Conservation (phyloP, 352 stramenopile genomes). For the Phytopythium montanum region DNA sequence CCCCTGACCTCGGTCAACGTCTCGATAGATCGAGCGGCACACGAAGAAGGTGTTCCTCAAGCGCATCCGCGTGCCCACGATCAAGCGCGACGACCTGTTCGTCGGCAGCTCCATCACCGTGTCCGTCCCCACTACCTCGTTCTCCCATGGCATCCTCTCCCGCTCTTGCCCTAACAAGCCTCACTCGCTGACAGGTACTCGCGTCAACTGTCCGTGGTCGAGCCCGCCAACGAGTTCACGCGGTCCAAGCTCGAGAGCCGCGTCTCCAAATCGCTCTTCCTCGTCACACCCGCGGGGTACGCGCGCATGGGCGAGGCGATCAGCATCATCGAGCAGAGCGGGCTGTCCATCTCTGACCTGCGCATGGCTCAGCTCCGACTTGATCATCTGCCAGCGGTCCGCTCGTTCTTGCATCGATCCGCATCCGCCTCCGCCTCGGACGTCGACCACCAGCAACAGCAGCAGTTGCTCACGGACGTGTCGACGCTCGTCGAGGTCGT, state of each 20-base stretch:
- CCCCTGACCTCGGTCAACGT: not conserved
- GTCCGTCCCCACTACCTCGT: conserved; percentile 17
- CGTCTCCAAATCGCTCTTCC: conserved; percentile 33
- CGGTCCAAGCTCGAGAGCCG: conserved; percentile 26
- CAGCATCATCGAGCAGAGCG: conserved; percentile 35
- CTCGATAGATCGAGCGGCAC: conserved; percentile 40
- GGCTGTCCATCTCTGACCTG: conserved; percentile 29
- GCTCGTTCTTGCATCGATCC: conserved; percentile 6
- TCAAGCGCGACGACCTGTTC: conserved; percentile 64
- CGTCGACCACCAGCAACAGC: conserved; percentile 15
- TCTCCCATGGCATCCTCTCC: not conserved
- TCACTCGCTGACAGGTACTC: conserved; percentile 43
- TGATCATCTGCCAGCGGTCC: conserved; percentile 24
- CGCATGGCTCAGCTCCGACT: conserved; percentile 49
- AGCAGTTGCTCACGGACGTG: conserved; percentile 35
- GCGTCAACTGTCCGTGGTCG: conserved; percentile 61
- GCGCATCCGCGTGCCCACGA: conserved; percentile 65
- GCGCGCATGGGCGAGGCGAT: conserved; percentile 44
- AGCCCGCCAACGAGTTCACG: conserved; percentile 68
- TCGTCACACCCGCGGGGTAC: conserved; percentile 53
- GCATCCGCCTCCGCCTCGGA: not conserved
- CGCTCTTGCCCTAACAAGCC: not conserved
- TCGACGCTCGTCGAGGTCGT: conserved; percentile 46
- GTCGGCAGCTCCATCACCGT: conserved; percentile 67
- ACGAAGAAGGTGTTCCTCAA: conserved; percentile 72